These are phyloP conservation scores for Lunularia cruciata DNA, from an alignment of 225 moss, liverwort and hornwort species.

Conservation along the genomic window DNA sequence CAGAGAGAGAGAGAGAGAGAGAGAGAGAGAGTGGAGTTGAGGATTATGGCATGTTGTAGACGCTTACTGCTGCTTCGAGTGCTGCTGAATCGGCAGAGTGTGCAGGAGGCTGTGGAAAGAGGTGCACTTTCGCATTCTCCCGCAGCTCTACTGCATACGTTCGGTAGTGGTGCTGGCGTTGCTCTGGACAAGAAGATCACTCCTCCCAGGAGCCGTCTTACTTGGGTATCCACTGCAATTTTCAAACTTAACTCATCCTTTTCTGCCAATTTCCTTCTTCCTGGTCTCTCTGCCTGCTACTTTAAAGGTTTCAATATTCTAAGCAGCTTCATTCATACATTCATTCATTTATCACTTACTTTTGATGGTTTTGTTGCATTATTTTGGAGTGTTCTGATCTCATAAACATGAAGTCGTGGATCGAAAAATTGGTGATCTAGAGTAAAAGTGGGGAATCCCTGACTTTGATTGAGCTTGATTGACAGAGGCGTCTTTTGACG, in stretches of 20 bases:
- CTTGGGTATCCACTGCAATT: slow-evolving; percentile 12
- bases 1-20: no score
- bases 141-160: slow-evolving; percentile 12
- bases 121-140: background rate
- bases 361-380: no score
- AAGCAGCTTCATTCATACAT: no score
- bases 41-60: slow-evolving; percentile 13
- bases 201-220: slow-evolving; percentile 25
- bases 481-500: slow-evolving; percentile 74
- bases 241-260: no score
- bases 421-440: no score
- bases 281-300: no score
- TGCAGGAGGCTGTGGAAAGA: background rate
- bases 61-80: slow-evolving; percentile 16
- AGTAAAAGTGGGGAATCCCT: background rate
- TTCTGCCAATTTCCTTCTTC: no score
- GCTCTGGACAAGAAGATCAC: slow-evolving; percentile 12
- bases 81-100: slow-evolving; percentile 14
- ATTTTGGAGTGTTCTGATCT: no score
- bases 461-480: background rate
- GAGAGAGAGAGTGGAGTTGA: slow-evolving; percentile 4
- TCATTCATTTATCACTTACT: no score
- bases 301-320: no score
- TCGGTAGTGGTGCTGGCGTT: slow-evolving; percentile 1
- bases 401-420: no score